These are phyloP conservation scores for Trebouxiophyceae sp. DNA, from an alignment of 163 green algal species.

Conservation along the genomic window DNA sequence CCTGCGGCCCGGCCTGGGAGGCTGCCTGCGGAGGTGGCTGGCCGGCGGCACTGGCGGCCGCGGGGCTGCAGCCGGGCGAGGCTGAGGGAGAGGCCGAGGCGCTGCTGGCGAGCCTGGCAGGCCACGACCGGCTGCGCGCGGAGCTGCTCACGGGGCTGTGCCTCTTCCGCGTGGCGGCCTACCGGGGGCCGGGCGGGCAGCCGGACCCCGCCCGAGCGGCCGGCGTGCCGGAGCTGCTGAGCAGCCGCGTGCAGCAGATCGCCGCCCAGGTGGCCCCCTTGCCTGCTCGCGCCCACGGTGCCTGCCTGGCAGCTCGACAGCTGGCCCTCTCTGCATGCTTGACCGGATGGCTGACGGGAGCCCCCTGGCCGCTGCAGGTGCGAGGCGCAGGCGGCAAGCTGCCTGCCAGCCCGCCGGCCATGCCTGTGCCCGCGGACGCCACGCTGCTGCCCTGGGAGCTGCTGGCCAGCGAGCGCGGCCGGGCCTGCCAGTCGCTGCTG, in stretches of 20 bases:
- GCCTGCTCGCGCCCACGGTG: not conserved
- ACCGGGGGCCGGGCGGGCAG: not conserved
- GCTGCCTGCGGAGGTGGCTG: not conserved
- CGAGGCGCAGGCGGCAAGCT: not conserved
- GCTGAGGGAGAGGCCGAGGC: not conserved
- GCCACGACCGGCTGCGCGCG: constrained; percentile 15
- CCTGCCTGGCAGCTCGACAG: not conserved
- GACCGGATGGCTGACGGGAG: not conserved
- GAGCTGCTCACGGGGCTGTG: constrained; percentile 26
- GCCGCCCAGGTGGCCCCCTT: constrained; percentile 1
- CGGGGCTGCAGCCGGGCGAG: not conserved
- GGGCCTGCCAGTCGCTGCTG: constrained; percentile 22
- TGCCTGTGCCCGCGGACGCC: not conserved
- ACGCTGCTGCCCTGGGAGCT: constrained; percentile 21
- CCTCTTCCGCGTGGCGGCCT: constrained; percentile 24
- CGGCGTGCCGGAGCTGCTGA: constrained; percentile 11
- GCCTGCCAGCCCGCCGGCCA: not conserved
- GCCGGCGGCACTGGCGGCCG: not conserved
- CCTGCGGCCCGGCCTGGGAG: not conserved
- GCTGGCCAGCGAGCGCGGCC: constrained; percentile 15
- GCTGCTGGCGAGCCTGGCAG: not conserved
- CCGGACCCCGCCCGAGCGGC: not conserved
- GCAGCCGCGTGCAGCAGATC: not conserved
- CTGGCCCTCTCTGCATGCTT: not conserved
- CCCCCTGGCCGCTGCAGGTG: not conserved